Base-by-base conservation (phyloP, 2,329 filamentous ascomycete genomes). In the Lachnellula subtilissima region DNA sequence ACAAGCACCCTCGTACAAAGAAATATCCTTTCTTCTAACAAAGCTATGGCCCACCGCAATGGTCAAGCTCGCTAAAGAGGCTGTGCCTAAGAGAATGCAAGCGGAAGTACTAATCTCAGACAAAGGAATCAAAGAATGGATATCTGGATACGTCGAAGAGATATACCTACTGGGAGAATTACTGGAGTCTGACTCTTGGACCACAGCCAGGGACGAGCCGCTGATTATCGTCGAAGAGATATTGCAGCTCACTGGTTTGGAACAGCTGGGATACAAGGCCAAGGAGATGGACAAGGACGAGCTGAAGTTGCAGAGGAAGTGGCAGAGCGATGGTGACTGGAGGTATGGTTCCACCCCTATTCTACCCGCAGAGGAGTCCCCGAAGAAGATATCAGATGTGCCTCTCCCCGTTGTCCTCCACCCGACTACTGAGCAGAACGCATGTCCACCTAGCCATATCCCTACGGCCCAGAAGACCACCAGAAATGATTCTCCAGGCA, bases 271-370 rank as follows among this genome's bases (percentile, higher is more conserved):
- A 54, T 87, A 86, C 62, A 54, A 74, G 2, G 66, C 68, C 0
- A 67, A 68, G 3, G 73, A 83, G 23, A 72, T 86, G 56, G 81
- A 83, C 57, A 76, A 77, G 56, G 81, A 83, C 57, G 76, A 77
- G 1, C 73, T 78, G 42, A 79, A 82, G 72, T 80, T 82, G 15
- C 74, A 76, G 55, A 80, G 82, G 43, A 82, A 85, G 49, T 75
- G 76, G 53, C 83, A 82, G 67, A 76, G 77, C 0, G 52, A 55
- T 12, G 50, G 53, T 4, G 48, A 65, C 37, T 63, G 60, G 58
- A 59, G 55, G 40, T 59, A 32, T 36, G 56, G 53, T n/a, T 57
- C 55, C 7, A 19, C 35, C 8, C 51, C 50, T 15, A 40, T 5
- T n/a, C 37, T 14, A 39, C 9, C n/a, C 12, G 12, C 2, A 14